These are phyloP conservation scores for Phoenix roebelenii DNA, from an alignment of 176 grass and related monocot genomes.

Conservation along the genomic window DNA sequence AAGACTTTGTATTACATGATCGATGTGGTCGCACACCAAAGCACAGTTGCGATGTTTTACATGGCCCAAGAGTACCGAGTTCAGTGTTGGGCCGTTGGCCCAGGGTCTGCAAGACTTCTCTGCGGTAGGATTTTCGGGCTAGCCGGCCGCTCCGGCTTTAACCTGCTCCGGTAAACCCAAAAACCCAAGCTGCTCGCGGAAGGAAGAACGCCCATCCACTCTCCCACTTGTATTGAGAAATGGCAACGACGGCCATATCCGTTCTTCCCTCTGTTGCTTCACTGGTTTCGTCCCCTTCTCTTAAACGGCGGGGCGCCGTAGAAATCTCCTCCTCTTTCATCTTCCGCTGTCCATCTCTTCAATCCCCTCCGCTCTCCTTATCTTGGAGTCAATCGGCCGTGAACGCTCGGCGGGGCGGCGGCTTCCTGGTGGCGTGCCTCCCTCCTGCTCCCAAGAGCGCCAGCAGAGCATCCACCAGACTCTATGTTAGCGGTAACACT, in stretches of 20 bases:
- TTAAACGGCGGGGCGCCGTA: slow-evolving; percentile 5
- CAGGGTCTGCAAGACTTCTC: too few relatives aligned
- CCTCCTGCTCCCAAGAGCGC: slow-evolving; percentile 6
- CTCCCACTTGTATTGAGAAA: too few relatives aligned
- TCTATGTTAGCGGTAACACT: slow-evolving; percentile 48
- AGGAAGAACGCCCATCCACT: too few relatives aligned
- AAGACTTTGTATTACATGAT: too few relatives aligned
- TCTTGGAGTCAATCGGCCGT: background rate
- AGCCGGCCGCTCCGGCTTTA: too few relatives aligned
- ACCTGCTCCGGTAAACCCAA: too few relatives aligned
- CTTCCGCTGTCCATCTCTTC: background rate
- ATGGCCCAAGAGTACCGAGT: too few relatives aligned
- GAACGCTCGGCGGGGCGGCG: background rate
- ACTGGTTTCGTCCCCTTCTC: background rate
- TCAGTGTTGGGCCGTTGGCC: too few relatives aligned
- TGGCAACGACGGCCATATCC: background rate
- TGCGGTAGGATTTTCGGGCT: too few relatives aligned
- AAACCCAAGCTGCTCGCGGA: too few relatives aligned
- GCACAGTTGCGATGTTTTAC: too few relatives aligned
- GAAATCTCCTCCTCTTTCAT: background rate
- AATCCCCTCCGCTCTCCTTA: background rate
- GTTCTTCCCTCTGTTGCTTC: background rate
- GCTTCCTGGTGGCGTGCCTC: slow-evolving; percentile 10
- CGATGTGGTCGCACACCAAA: too few relatives aligned
- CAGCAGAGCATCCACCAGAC: slow-evolving; percentile 27